Evolutionary conservation across 225 moss, liverwort and hornwort genomes (phyloP).

Genomic region (Ulota crispa): DNA sequence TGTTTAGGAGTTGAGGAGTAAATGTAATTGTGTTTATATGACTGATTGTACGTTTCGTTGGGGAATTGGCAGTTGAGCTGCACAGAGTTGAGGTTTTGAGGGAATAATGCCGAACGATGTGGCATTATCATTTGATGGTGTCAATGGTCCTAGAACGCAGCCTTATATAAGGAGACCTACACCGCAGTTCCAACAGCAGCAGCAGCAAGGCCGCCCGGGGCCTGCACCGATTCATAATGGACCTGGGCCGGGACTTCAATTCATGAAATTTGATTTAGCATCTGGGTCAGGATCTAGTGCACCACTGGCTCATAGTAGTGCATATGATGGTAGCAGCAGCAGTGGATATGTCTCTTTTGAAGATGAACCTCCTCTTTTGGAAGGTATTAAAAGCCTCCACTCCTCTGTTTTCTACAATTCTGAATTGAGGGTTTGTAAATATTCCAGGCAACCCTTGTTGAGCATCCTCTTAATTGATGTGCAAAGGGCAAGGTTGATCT

Average conservation of each 20-base stretch:
- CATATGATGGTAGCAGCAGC: conserved; percentile 53
- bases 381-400: conserved; percentile 50
- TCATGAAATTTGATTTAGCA: conserved; percentile 88
- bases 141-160: conserved; percentile 38
- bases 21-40: background rate
- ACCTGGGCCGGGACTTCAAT: conserved; percentile 74
- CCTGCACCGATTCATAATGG: conserved; percentile 38
- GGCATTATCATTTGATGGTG: conserved; percentile 51
- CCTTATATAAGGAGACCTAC: conserved; percentile 32
- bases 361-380: conserved; percentile 87
- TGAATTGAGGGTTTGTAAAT: background rate
- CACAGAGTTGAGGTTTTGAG: conserved; percentile 1
- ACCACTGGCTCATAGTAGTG: conserved; percentile 38
- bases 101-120: conserved; percentile 64
- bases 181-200: conserved; percentile 25
- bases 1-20: background rate
- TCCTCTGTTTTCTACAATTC: background rate
- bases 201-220: conserved; percentile 49
- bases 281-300: conserved; percentile 47
- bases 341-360: conserved; percentile 80
- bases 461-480: background rate
- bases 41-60: background rate
- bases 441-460: background rate
- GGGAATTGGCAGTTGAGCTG: background rate
- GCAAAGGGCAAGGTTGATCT: background rate